These are phyloP conservation scores for Suzukiozyma palmioleophila DNA, from an alignment of 1,139 yeast species.

Conservation along the genomic window DNA sequence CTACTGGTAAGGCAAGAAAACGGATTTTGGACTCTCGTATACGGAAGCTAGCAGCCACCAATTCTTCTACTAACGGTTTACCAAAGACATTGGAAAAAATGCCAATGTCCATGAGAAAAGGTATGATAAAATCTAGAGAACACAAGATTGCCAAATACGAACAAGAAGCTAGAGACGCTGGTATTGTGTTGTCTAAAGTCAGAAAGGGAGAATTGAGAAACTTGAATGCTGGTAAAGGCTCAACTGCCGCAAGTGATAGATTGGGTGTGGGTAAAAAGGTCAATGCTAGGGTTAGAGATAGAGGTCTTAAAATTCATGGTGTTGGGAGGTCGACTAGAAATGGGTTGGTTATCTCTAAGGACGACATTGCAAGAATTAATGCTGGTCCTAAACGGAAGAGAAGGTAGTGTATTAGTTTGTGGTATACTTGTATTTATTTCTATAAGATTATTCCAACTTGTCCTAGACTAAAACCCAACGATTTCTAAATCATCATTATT, in stretches of 20 bases:
- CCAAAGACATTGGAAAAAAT: constrained; percentile 60
- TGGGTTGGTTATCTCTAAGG: constrained; percentile 71
- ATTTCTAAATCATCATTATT: constrained; percentile 56
- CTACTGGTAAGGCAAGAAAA: constrained; percentile 76
- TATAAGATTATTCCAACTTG: background rate
- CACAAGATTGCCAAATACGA: constrained; percentile 56
- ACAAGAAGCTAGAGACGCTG: constrained; percentile 80
- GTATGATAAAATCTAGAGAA: constrained; percentile 61
- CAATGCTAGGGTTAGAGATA: constrained; percentile 47
- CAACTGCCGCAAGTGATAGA: constrained; percentile 48
- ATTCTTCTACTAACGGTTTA: constrained; percentile 38
- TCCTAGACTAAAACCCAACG: constrained; percentile 26
- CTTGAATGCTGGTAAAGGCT: constrained; percentile 51
- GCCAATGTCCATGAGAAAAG: constrained; percentile 87
- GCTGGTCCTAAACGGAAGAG: constrained; percentile 6
- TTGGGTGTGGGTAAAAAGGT: constrained; percentile 48
- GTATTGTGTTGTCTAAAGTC: constrained; percentile 68
- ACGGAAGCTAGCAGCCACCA: constrained; percentile 47
- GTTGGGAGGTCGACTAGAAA: constrained; percentile 79
- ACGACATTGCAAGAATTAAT: constrained; percentile 55
- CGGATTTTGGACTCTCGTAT: constrained; percentile 71
- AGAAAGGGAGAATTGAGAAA: constrained; percentile 62
- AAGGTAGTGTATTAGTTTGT: constrained; percentile 1
- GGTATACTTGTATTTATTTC: background rate
- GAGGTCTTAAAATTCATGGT: constrained; percentile 74